Evolutionary conservation across 768 basidiomycete genomes (phyloP).

Genomic region (Cyathus striatus): DNA sequence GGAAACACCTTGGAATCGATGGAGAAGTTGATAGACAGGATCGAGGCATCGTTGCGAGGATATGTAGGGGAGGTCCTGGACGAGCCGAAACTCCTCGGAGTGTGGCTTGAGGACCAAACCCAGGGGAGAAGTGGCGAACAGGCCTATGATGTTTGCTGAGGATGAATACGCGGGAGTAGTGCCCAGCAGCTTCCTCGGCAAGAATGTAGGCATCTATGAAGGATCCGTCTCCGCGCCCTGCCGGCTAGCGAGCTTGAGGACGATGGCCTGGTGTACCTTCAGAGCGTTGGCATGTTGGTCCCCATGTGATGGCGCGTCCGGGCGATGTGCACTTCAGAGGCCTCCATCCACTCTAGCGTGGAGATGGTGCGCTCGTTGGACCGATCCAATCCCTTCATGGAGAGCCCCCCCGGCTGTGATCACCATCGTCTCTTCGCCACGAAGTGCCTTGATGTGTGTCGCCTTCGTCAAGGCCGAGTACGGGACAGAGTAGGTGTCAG

Average conservation of each 20-base stretch:
- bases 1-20: slow-evolving; percentile 10
- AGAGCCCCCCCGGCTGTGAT: slow-evolving; percentile 5
- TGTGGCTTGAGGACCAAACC: slow-evolving; percentile 30
- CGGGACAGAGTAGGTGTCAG: slow-evolving; percentile 8
- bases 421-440: slow-evolving; percentile 12
- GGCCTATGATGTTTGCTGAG: slow-evolving; percentile 31
- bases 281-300: slow-evolving; percentile 7
- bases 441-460: slow-evolving; percentile 7
- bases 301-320: slow-evolving; percentile 10
- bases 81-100: slow-evolving; percentile 13
- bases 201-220: slow-evolving; percentile 25
- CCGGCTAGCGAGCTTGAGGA: background rate
- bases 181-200: slow-evolving; percentile 19
- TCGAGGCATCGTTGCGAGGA: slow-evolving; percentile 14
- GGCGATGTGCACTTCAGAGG: slow-evolving; percentile 1
- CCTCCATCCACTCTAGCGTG: slow-evolving; percentile 9
- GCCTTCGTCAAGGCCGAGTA: slow-evolving; percentile 12
- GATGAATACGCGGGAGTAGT: slow-evolving; percentile 23
- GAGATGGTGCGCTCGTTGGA: slow-evolving; percentile 11
- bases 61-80: slow-evolving; percentile 26
- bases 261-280: slow-evolving; percentile 6
- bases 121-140: slow-evolving; percentile 34
- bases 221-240: too few relatives aligned
- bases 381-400: slow-evolving; percentile 12
- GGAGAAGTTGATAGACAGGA: slow-evolving; percentile 17